Evolutionary conservation across 2,329 filamentous ascomycete species (phyloP).

Genomic region (Dothistroma septosporum): DNA sequence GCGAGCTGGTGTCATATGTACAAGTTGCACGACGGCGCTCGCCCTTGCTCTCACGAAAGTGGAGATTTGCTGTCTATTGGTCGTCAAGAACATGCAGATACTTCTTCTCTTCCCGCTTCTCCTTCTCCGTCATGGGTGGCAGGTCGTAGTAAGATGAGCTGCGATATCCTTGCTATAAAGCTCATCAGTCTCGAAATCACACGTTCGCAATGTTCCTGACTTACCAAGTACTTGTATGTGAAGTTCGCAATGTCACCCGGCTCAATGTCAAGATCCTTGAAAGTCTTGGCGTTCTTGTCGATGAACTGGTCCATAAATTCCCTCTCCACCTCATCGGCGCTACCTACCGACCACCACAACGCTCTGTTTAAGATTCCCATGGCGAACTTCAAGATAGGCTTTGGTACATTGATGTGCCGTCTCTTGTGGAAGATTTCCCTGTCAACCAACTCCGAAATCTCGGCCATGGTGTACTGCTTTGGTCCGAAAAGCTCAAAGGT

Average conservation of each 20-base stretch:
- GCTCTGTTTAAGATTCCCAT: constrained; percentile 71
- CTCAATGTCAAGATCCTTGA: constrained; percentile 87
- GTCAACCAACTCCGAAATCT: constrained; percentile 85
- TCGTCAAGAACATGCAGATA: constrained; percentile 92
- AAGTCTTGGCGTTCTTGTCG: constrained; percentile 87
- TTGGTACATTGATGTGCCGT: constrained; percentile 87
- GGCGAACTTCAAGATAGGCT: constrained; percentile 69
- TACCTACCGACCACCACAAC: constrained; percentile 84
- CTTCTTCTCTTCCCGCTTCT: constrained; percentile 92
- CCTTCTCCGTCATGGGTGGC: constrained; percentile 88
- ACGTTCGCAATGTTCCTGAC: constrained; percentile 34
- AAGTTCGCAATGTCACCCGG: constrained; percentile 79
- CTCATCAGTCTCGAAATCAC: constrained; percentile 33
- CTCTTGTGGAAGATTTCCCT: constrained; percentile 87
- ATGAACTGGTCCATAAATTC: constrained; percentile 93
- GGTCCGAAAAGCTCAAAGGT: constrained; percentile 95
- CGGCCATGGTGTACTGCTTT: constrained; percentile 81
- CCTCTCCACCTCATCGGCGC: constrained; percentile 79
- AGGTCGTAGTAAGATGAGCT: constrained; percentile 87
- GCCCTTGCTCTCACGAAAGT: neutral
- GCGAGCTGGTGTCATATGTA: constrained; percentile 9
- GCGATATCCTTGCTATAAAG: constrained; percentile 75
- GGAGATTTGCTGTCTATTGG: constrained; percentile 52
- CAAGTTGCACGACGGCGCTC: neutral
- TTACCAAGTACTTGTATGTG: constrained; percentile 90